Evolutionary conservation across 768 basidiomycete species (phyloP), one percentile per base, ranked within the genome.

Genomic region (Clitopilus passeckerianus): DNA sequence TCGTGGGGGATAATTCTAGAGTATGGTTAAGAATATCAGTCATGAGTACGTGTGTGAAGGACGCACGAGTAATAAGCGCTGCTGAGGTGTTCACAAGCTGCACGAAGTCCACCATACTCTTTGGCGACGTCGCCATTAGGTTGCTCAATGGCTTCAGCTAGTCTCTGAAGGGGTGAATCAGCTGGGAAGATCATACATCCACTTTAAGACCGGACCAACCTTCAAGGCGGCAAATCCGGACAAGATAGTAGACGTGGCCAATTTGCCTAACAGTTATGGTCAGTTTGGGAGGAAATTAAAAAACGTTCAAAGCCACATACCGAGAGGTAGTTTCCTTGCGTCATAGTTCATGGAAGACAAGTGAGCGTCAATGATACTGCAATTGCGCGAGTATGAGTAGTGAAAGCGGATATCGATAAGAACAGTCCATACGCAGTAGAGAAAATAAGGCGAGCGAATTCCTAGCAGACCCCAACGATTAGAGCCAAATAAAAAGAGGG

Each of bases 281-380:
- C n/a, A 54, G 15, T 63, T 7, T 52, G n/a, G n/a, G 15, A 6
- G 12, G 56, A 6, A 54, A 55, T n/a, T n/a, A 18, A 24, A 34
- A 18, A 15, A 12, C 6, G 34, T 5, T 44, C 8, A 54, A 2
- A n/a, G 9, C 16, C 12, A 52, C 62, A 50, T 67, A 77, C 84
- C 85, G 16, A 86, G 77, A 15, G 85, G 85, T 22, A 86, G 75
- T 64, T 86, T 86, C 64, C 80, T 80, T 4, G 85, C 85, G 65
- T 86, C 85, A 61, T 86, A 86, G 61, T 86, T 85, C 82, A 86
- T 84, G 5, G 82, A 80, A 15, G 81, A 80, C 65, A 86, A 68
- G 44, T 77, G 75, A 0, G 81, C 82, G 53, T 81, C 77, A 22
- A 86, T 81, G 59, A 85, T 64, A 23, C 83, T 84, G 59, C 27